Evolutionary conservation across 108 stramenopile genomes (phyloP), one percentile per base, ranked within the genome.

Genomic region (Nitzschia palea): DNA sequence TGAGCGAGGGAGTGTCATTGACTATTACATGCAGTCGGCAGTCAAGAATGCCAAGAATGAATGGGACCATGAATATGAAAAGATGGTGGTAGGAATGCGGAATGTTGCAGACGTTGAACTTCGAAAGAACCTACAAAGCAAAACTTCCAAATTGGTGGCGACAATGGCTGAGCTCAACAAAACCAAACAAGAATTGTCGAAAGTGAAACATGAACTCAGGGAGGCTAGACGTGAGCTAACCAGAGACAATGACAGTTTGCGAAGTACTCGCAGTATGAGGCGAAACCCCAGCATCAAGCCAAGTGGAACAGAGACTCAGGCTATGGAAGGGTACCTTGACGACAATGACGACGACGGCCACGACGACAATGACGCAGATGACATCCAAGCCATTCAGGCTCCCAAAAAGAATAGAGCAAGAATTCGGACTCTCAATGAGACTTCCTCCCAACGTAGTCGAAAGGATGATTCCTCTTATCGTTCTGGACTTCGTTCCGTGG

Each of bases 21-120:
- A 73, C 55, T 58, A 55, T 35, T 73, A 52, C 63, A 53, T 73
- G 55, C 61, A 73, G 27, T 54, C 35, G 2, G 54, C 72, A 9
- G 40, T 73, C 33, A 28, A 30, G 26, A 64, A 73, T n/a, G 72
- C 72, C 18, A 65, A 65, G 61, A 33, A 34, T 25, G 44, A 65
- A 35, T 73, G 72, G 72, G 71, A 57, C 30, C 22, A 14, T 48
- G 71, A 64, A 27, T 62, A 72, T 23, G 52, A 63, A 37, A 72
- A 54, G 23, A 55, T 55, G 0, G 36, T 62, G 32, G 32, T 44
- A 22, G 25, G 35, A 14, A 36, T 55, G 3, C 29, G 31, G 22
- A 55, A 20, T 43, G 52, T 44, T 32, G 36, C 71, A 1, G 61
- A 72, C 18, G 9, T 10, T 20, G 31, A 52, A 27, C 42, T 64